phyloP scores from a whole-genome alignment of 2,329 filamentous ascomycete species.

The Claviceps pazoutovae region DNA sequence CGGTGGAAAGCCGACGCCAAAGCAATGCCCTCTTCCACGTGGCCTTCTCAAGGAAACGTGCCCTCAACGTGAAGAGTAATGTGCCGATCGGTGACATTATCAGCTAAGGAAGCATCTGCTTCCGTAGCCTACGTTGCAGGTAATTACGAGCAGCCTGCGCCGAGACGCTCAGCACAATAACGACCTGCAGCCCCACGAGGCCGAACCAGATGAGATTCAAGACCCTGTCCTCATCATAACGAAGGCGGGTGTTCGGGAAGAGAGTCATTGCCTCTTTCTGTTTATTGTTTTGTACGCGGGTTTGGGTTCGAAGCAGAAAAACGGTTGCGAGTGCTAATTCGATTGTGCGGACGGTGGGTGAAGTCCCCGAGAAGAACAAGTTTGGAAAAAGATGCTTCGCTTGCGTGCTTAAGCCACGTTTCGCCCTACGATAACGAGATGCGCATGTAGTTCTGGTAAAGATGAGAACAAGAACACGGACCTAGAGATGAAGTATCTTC shows the following conservation, averaged over 20 bases:
- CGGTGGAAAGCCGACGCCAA: no score
- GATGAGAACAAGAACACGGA: neutral
- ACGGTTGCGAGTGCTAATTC: neutral
- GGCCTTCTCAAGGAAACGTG: no score
- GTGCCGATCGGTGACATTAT: neutral
- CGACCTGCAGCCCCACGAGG: conserved; percentile 29
- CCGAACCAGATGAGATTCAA: conserved; percentile 34
- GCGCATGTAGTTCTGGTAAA: neutral
- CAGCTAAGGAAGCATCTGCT: conserved; percentile 4
- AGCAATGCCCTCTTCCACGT: no score
- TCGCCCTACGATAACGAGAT: neutral
- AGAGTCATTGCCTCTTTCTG: conserved; percentile 7
- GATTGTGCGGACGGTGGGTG: neutral
- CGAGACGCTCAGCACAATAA: conserved; percentile 29
- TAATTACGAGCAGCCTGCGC: conserved; percentile 12
- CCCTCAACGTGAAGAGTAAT: neutral
- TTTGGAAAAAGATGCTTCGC: neutral
- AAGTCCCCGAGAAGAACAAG: neutral
- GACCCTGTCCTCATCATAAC: conserved; percentile 21
- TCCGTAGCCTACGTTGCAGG: conserved; percentile 4
- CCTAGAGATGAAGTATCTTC: neutral
- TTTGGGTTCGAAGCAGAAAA: neutral
- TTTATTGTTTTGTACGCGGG: neutral
- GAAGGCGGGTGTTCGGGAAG: conserved; percentile 14
- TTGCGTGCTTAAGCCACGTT: neutral